A percentile compares a stretch with the other conserved stretches of the same genome.
Conservation (phyloP, 495 filamentous ascomycete species). For the Aspergillus haitiensis region DNA sequence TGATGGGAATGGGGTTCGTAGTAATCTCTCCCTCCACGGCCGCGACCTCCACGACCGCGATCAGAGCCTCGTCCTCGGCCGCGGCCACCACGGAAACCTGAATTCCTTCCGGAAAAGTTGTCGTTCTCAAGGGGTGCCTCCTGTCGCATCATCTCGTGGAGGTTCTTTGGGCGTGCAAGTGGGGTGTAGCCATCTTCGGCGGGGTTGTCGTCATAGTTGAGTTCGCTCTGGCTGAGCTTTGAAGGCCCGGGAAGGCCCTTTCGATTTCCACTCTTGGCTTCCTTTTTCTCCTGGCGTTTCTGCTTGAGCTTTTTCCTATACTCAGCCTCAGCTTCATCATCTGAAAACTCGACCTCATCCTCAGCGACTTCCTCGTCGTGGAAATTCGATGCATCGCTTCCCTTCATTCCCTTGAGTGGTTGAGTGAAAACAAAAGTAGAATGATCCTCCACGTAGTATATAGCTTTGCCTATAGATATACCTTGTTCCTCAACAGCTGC, state of each 20-base stretch:
- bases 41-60: constrained; percentile 48
- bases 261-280: constrained; percentile 40
- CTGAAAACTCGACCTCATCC: constrained; percentile 89
- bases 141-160: constrained; percentile 54
- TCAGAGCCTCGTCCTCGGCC: constrained; percentile 47
- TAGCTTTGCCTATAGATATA: constrained; percentile 59
- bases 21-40: constrained; percentile 51
- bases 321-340: constrained; percentile 90
- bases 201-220: constrained; percentile 59
- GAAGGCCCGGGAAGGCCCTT: constrained; percentile 35
- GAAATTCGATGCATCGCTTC: constrained; percentile 88
- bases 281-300: constrained; percentile 52
- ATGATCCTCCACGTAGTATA: constrained; percentile 77
- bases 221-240: constrained; percentile 44
- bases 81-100: constrained; percentile 41
- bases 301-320: constrained; percentile 70
- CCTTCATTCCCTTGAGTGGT: constrained; percentile 70
- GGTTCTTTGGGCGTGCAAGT: constrained; percentile 61
- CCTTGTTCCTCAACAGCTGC: constrained; percentile 65
- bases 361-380: constrained; percentile 89
- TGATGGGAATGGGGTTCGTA: constrained; percentile 35
- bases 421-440: constrained; percentile 83
- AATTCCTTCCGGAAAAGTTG: constrained; percentile 25
- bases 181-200: constrained; percentile 62
- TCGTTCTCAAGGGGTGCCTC: constrained; percentile 51